phyloP scores from a whole-genome alignment of 306 rosid species.

The Inga laurina region DNA sequence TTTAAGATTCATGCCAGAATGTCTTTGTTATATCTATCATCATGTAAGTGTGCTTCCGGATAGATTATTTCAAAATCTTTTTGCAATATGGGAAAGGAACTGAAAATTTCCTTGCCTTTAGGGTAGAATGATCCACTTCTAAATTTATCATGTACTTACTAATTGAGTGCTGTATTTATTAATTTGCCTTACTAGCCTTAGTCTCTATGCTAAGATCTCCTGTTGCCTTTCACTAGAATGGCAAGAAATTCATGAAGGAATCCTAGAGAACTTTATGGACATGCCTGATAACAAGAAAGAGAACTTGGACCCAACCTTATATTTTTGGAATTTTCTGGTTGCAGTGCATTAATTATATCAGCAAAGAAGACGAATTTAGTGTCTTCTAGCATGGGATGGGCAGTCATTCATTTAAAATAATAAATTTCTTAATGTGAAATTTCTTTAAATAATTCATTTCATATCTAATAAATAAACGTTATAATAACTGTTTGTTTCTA shows the following conservation, averaged over 20 bases:
- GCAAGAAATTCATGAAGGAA: neutral
- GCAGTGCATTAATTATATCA: neutral
- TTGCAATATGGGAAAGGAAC: constrained; percentile 5
- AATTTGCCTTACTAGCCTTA: neutral
- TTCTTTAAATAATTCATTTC: neutral
- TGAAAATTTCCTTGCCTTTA: neutral
- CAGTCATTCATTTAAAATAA: neutral
- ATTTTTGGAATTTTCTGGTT: neutral
- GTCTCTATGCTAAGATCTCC: neutral
- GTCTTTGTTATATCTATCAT: constrained; percentile 97
- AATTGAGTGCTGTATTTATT: neutral
- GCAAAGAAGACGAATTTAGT: neutral
- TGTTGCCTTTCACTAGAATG: too few species aligned
- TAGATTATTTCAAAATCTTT: neutral
- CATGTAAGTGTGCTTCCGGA: constrained; percentile 60
- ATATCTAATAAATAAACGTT: neutral
- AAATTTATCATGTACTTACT: constrained; percentile 7
- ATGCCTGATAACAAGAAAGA: neutral
- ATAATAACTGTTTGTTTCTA: neutral
- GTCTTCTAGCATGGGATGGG: neutral
- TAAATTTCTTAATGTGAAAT: neutral
- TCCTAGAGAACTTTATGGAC: neutral
- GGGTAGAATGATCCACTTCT: constrained; percentile 7
- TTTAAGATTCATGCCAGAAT: constrained; percentile 98
- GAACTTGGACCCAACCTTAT: neutral